Base-by-base conservation (phyloP, 1,284 basidiomycete species). In the Trametes pubescens region DNA sequence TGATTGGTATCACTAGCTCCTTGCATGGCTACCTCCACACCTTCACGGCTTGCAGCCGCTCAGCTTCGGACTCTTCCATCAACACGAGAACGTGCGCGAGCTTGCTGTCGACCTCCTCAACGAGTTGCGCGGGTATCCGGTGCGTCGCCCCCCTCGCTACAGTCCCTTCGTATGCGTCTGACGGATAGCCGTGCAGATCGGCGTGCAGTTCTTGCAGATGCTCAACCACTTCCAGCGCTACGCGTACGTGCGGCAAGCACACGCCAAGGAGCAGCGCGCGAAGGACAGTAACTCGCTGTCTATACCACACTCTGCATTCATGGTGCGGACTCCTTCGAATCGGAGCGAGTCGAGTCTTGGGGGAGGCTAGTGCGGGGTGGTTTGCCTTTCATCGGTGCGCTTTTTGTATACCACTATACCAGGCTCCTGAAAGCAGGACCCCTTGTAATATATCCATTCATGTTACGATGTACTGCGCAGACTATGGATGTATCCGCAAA, bases 191-290 rank as follows among this genome's bases (percentile, higher is more conserved):
- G 8, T 16, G 21, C 21, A 97, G 95, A 87, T 96, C 65, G 96
- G 97, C 0, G 83, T 90, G 29, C 85, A 94, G 64, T 96, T 93
- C 72, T 79, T 99, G 29, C 88, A 93, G 72, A 80, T 86, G 10
- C 84, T 99, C 59, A 98, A 98, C 76, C 91, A 94, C 72, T 98
- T 96, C 75, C 94, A 98, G 73, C 88, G 95, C 0, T 91, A 94
- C 64, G 92, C 94, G 2, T 94, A 92, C 72, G 89, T 92, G 22
- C 84, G 91, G 56, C 88, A 90, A 71, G 90, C 90, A 0, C 83
- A 90, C 69, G 84, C 84, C 38, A 80, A 86, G 53, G 86, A 91
- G 67, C 65, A 73, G 47, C 79, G 78, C 57, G 80, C 83, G 37
- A 78, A 81, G 54, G 65, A 69, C n/a, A 22, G 62, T 18, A 79